phyloP scores from a whole-genome alignment of 2,329 filamentous ascomycete genomes.

The Trichoderma atrobrunneum region DNA sequence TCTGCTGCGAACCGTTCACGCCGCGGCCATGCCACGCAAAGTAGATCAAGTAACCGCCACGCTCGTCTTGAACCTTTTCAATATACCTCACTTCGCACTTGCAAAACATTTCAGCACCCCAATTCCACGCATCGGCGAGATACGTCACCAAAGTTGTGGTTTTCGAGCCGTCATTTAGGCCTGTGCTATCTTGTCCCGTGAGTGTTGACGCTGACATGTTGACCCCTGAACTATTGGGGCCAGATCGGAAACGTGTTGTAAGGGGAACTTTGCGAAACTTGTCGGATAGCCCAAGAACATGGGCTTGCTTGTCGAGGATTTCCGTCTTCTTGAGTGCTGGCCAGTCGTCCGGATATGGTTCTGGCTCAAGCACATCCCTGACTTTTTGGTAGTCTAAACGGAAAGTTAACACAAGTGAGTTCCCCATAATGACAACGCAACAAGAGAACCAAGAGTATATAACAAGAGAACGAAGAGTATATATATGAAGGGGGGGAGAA shows the following conservation, averaged over 20 bases:
- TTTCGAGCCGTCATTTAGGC: slow-evolving; percentile 66
- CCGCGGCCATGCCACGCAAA: slow-evolving; percentile 63
- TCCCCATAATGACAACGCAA: not conserved
- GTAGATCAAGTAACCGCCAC: slow-evolving; percentile 59
- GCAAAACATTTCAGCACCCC: slow-evolving; percentile 70
- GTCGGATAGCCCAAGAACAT: slow-evolving; percentile 46
- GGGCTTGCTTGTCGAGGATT: slow-evolving; percentile 56
- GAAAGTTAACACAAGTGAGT: not conserved
- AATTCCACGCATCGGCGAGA: slow-evolving; percentile 67
- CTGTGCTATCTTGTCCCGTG: slow-evolving; percentile 62
- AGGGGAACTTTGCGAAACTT: slow-evolving; percentile 57
- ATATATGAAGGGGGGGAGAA: not conserved
- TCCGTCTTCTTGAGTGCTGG: slow-evolving; percentile 57
- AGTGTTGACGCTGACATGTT: slow-evolving; percentile 59
- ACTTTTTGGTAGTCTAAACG: slow-evolving; percentile 56
- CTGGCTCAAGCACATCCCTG: slow-evolving; percentile 55
- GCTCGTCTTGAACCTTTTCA: slow-evolving; percentile 44
- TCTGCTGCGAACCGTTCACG: slow-evolving; percentile 52
- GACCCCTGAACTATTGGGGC: slow-evolving; percentile 62
- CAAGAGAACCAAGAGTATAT: no score
- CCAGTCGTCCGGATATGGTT: slow-evolving; percentile 56
- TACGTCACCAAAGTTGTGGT: slow-evolving; percentile 66
- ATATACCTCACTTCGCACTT: slow-evolving; percentile 65
- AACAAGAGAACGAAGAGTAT: not conserved
- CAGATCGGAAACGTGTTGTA: slow-evolving; percentile 61